Conservation (phyloP, 106 monocot genomes). For the Chionographis japonica region DNA sequence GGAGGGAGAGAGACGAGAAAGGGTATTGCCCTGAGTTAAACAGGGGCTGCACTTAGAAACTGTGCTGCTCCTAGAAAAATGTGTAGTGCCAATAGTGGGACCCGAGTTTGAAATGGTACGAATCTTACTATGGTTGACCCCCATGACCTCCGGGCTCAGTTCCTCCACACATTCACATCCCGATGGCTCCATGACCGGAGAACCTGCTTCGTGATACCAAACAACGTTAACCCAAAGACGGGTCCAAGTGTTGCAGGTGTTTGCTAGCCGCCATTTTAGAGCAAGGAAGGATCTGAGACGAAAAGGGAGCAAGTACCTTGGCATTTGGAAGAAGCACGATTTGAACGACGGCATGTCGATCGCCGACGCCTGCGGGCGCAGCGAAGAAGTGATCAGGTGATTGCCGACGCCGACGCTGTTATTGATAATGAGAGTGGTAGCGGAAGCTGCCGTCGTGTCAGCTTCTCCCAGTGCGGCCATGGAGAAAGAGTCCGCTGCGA, state of each 20-base stretch:
- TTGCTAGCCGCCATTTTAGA: not conserved
- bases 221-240: not conserved
- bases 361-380: constrained; percentile 35
- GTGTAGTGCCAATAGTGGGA: too few relatives aligned
- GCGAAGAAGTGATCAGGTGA: constrained; percentile 40
- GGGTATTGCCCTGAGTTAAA: too few relatives aligned
- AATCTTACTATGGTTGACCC: too few relatives aligned
- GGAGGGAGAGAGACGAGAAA: too few relatives aligned
- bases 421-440: constrained; percentile 3
- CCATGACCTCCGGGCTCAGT: not conserved
- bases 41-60: too few relatives aligned
- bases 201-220: constrained; percentile 19
- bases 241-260: not conserved
- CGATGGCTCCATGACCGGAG: constrained; percentile 45
- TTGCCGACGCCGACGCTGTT: constrained; percentile 9
- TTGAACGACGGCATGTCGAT: constrained; percentile 60
- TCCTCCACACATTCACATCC: constrained; percentile 34
- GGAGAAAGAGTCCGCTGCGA: constrained; percentile 21
- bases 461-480: constrained; percentile 1
- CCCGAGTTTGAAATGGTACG: too few relatives aligned
- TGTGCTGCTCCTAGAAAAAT: too few relatives aligned
- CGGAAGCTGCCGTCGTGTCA: not conserved
- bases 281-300: not conserved
- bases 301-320: constrained; percentile 27
- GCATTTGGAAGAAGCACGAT: constrained; percentile 61